Base-by-base conservation (phyloP, 2,329 filamentous ascomycete species). In the Reticulascus tulasneorum region DNA sequence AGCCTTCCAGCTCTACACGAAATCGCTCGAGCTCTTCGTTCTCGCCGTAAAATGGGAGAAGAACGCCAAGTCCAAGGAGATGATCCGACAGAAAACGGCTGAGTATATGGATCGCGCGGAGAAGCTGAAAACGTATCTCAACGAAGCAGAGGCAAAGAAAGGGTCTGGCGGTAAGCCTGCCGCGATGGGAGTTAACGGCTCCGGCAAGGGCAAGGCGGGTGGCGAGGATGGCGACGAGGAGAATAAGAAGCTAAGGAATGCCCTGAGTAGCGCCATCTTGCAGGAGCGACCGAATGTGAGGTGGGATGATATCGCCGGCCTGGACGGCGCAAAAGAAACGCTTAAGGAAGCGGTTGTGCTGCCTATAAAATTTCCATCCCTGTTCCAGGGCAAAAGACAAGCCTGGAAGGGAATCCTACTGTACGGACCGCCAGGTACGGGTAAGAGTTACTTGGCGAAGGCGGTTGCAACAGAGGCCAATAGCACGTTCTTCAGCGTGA, bases 21-120 rank as follows among this genome's bases (percentile, higher is more conserved):
- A 88, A 50, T 84, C 91, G 33, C 85, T 98, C 51, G 91, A 98
- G 67, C 80, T 97, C 40, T 98, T 97, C 73, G 95, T 98, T 86
- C 85, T 97, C 44, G 93, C 93, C 22, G 76, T 98, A 42, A 98
- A 98, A 73, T 98, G 91, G 91, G 93, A 98, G 71, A 98, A 97
- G 77, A 97, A 96, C 68, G 82, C 86, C 46, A 91, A 90, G 53
- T 90, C 88, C 47, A 97, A 97, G 72, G 89, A 94, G 59, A 94
- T 95, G 78, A 96, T 98, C 63, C 84, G 93, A 51, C 81, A 86
- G 52, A 97, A 97, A 71, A 89, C 90, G 15, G 86, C 75, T 52
- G 91, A 96, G 60, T 98, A 98, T 73, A 95, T 98, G 84, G 91
- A 96, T 66, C 87, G 93, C 45, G 93, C 93, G 47, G 93, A 98